Base-by-base conservation (phyloP, 1,139 yeast species). In the Pneumocystis oryctolagi region DNA sequence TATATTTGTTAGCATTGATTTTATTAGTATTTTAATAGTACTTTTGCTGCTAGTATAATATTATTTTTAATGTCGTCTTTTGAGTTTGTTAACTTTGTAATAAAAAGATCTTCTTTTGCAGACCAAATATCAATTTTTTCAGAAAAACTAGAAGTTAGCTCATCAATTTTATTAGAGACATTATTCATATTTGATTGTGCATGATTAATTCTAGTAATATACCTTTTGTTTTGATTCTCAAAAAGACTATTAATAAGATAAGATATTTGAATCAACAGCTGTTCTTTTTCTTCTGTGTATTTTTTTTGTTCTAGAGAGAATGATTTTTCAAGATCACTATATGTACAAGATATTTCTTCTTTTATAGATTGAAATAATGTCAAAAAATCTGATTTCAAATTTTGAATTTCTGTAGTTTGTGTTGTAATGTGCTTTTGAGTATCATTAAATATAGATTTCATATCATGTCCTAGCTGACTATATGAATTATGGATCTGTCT, bases 401-500 rank as follows among this genome's bases (percentile, higher is more conserved):
- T 58, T 40, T 64, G 68, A 30, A 69, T 65, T 40, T 67, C 69
- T 30, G 61, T 61, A 9, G 64, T 59, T 58, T 69, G 71, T 12
- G 62, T 37, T 14, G 62, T 59, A 61, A 68, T 59, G 47, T 67
- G 69, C 30, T 61, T 62, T 37, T 69, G 68, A 28, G 67, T 61
- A 5, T 65, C 67, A n/a, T 63, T 69, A 62, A 68, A 68, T 32
- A 69, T 53, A 12, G 65, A 61, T 60, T 68, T 67, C 62, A 68
- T 63, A 34, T 69, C 69, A 6, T 67, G 65, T 4, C 70, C 71
- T 40, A 69, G 65, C 34, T 66, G 65, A 32, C 67, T 68, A 62
- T 67, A 69, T 34, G 69, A 62, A 30, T 67, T 64, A 37, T 68
- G 63, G 14, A 69, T 67, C 64, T 66, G 59, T 57, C 30, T 57